Evolutionary conservation across 768 basidiomycete genomes (phyloP), one percentile per base, ranked within the genome.

Genomic region (Podaxis carcinomalis): DNA sequence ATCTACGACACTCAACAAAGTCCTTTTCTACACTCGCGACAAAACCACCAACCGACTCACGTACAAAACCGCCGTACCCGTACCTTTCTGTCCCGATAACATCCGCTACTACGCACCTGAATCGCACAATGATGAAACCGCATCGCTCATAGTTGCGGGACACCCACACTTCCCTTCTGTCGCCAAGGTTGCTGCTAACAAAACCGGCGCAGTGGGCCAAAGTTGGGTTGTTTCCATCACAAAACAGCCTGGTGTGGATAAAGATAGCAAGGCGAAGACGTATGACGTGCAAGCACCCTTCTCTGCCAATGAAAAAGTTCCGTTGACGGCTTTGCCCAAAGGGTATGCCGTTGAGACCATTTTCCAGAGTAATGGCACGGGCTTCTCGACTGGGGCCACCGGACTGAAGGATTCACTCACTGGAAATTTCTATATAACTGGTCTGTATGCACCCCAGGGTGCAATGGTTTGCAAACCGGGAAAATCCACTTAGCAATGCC

Each of bases 301-400:
- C 40, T 78, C 87, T 0, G 78, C 77, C 37, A 76, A 69, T 58
- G 68, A 67, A 49, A 78, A 80, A 50, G 77, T 80, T 0, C 68
- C 77, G 65, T 68, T 14, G 68, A 74, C 27, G 63, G 70, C 9
- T 42, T 62, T 9, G 73, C 73, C 59, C 7, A 46, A 61, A 25
- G 59, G 32, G 1, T 74, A 80, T 65, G 75, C 77, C 36, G 57
- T 89, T 32, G 76, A 80, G 66, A 89, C 89, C 0, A 63, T 91
- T n/a, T 90, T 88, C 73, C 89, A 88, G 73, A 90, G 89, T 65
- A 77, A 85, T 62, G 89, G 89, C 4, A 62, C 67, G 2, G 79
- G 79, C 4, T 87, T 88, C 66, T 77, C 80, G 13, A 73, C 79
- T 1, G 83, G 85, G 14, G 73, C 78, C 6, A 86, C 85, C 6